Evolutionary conservation across 1,284 basidiomycete species (phyloP).

Genomic region (Pyrrhoderma noxium): DNA sequence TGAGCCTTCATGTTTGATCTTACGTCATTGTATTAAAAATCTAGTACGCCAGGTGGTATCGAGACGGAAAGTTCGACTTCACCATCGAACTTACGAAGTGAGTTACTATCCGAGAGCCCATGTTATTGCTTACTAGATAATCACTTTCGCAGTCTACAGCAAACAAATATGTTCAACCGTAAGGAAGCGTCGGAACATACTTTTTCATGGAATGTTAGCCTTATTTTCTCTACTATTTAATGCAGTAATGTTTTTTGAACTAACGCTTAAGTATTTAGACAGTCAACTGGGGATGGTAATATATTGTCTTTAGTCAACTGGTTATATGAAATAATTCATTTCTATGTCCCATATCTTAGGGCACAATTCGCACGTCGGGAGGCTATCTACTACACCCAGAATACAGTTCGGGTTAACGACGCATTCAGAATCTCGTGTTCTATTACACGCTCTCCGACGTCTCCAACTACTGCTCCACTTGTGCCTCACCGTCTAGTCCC

Average conservation of each 20-base stretch:
- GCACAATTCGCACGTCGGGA: conserved; percentile 77
- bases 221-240: conserved; percentile 5
- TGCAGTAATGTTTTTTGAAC: conserved; percentile 5
- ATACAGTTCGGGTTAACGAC: conserved; percentile 49
- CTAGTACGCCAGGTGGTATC: conserved; percentile 50
- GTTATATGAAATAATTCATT: conserved; percentile 11
- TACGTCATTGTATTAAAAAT: background rate
- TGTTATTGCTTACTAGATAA: background rate
- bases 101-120: conserved; percentile 15
- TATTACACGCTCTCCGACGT: conserved; percentile 61
- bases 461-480: conserved; percentile 31
- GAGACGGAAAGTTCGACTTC: conserved; percentile 81
- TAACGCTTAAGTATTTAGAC: conserved; percentile 36
- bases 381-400: conserved; percentile 57
- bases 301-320: background rate
- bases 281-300: conserved; percentile 78
- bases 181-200: conserved; percentile 83
- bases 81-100: conserved; percentile 75
- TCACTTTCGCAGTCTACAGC: conserved; percentile 32
- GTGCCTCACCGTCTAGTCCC: conserved; percentile 45
- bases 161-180: conserved; percentile 46
- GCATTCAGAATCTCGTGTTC: conserved; percentile 73
- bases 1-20: conserved; percentile 25
- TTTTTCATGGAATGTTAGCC: conserved; percentile 65
- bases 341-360: conserved; percentile 33